phyloP scores from a whole-genome alignment of 2,329 filamentous ascomycete species.

The Didymella exigua region DNA sequence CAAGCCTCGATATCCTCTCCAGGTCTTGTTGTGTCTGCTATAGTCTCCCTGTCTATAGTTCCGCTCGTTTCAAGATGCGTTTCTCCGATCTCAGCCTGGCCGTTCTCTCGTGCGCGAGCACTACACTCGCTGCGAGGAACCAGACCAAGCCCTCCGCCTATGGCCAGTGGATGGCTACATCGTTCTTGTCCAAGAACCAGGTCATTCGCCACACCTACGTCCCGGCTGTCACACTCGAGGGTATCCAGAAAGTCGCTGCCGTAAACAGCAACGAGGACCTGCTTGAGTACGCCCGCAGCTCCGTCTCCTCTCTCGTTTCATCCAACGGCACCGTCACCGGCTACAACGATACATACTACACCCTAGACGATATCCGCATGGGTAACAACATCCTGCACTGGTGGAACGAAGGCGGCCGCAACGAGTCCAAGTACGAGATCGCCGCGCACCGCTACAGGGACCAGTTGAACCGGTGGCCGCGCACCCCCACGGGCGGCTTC shows the following conservation, averaged over 20 bases:
- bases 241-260: constrained; percentile 55
- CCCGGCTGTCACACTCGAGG: constrained; percentile 55
- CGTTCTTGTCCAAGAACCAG: constrained; percentile 52
- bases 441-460: constrained; percentile 56
- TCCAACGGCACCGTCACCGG: constrained; percentile 55
- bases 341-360: constrained; percentile 57
- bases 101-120: constrained; percentile 28
- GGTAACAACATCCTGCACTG: constrained; percentile 61
- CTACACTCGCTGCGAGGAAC: constrained; percentile 30
- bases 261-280: constrained; percentile 53
- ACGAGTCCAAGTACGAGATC: constrained; percentile 55
- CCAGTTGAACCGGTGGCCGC: constrained; percentile 57
- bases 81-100: constrained; percentile 30
- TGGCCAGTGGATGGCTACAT: constrained; percentile 53
- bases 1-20: constrained; percentile 7
- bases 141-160: constrained; percentile 14
- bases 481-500: constrained; percentile 59
- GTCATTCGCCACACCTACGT: constrained; percentile 53
- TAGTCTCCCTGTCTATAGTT: constrained; percentile 17
- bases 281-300: constrained; percentile 52
- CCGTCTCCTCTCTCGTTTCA: constrained; percentile 56
- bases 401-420: constrained; percentile 49
- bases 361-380: constrained; percentile 57
- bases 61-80: constrained; percentile 30
- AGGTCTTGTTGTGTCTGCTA: constrained; percentile 6